Base-by-base conservation (phyloP, 306 rosid genomes). In the Pachyrhizus erosus region DNA sequence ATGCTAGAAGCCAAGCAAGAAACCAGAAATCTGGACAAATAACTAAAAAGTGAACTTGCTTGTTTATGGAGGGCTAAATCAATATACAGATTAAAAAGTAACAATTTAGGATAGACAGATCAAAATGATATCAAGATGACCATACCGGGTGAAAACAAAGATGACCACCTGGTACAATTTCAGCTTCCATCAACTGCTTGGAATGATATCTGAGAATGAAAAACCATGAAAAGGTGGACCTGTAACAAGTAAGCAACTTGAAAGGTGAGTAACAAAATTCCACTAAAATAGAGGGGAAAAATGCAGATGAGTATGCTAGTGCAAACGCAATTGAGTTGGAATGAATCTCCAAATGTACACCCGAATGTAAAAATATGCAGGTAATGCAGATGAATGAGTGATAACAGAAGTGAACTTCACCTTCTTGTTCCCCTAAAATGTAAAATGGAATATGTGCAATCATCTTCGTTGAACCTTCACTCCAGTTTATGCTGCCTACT, bases 151-250 rank as follows among this genome's bases (percentile, higher is more conserved):
- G 14, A 33, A 18, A 17, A 70, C 4, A 10, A 37, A n/a, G 8
- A 75, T 34, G 49, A 39, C 68, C 40, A 68, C 39, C 73, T 7
- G 39, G 70, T 37, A 70, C 24, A 72, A 24, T 27, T 39, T 66
- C 76, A 21, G 77, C 45, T 27, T 39, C 65, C 72, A 51, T 93
- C 86, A 88, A 75, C 90, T 86, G 74, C 81, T 77, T 29, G 96
- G 92, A 80, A 90, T 90, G 85, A 92, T 48, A 80, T 96, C 99
- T 13, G 96, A 87, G 87, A 93, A 83, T 43, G 97, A 92, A 75
- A 93, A 96, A 82, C 92, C 97, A 88, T 96, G 96, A 78, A 88
- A 91, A 64, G 99, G 99, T 18, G 93, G 96, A 55, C 96, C 99
- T 93, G 96, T 78, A 83, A 78, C 75, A 87, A 83, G 84, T 60